phyloP scores from a whole-genome alignment of 2,329 filamentous ascomycete species.

The Xylaria sp. region DNA sequence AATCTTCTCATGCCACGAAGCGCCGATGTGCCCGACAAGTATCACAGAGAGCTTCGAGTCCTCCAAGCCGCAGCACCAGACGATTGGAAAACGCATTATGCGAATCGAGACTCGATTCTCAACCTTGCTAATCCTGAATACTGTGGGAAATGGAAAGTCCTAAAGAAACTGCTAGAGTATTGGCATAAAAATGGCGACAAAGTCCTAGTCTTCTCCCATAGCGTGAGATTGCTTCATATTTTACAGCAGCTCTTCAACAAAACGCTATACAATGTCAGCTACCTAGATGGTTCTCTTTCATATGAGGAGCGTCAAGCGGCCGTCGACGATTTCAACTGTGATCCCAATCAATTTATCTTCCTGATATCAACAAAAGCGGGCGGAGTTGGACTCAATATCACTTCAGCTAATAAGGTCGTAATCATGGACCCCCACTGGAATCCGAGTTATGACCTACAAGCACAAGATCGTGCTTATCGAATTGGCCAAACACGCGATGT shows the following conservation, averaged over 20 bases:
- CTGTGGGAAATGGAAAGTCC: constrained; percentile 95
- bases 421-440: constrained; percentile 99
- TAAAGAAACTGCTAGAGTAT: constrained; percentile 86
- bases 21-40: constrained; percentile 75
- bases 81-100: constrained; percentile 78
- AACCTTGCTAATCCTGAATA: constrained; percentile 88
- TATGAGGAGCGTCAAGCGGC: constrained; percentile 84
- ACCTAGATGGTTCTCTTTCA: constrained; percentile 84
- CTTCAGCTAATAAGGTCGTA: constrained; percentile 97
- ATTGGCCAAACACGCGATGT: constrained; percentile 95
- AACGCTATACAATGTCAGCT: constrained; percentile 91
- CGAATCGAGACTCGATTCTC: constrained; percentile 79
- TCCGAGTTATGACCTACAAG: constrained; percentile 91
- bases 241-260: constrained; percentile 86
- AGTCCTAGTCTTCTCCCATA: constrained; percentile 94
- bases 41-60: constrained; percentile 78
- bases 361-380: constrained; percentile 94
- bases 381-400: constrained; percentile 95
- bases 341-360: constrained; percentile 90
- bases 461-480: constrained; percentile 94
- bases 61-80: constrained; percentile 80
- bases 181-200: constrained; percentile 94
- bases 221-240: constrained; percentile 84
- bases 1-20: constrained; percentile 80
- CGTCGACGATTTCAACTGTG: constrained; percentile 92